phyloP scores from a whole-genome alignment of 23 red algal species.

The Pyropia haitanensis region DNA sequence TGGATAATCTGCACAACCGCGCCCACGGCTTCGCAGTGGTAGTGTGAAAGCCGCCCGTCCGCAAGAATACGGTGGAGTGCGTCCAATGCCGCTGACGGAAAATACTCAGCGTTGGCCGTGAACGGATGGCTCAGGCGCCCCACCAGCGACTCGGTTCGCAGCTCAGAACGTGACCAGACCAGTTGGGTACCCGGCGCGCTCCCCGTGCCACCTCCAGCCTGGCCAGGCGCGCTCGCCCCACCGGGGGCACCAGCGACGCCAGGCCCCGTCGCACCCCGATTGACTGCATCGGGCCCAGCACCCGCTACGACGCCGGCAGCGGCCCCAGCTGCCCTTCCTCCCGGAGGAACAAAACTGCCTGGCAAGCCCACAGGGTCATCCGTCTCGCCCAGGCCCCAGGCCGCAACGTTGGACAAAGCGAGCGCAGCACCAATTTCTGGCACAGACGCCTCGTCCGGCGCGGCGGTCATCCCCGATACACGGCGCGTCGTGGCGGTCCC shows the following conservation, averaged over 20 bases:
- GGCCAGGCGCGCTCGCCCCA: constrained; percentile 20
- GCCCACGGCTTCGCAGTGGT: constrained; percentile 66
- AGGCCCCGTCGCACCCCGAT: background rate
- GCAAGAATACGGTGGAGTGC: constrained; percentile 71
- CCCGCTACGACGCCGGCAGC: background rate
- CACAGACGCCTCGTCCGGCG: constrained; percentile 7
- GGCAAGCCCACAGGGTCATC: background rate
- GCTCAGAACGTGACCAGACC: constrained; percentile 27
- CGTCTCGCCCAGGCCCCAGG: background rate
- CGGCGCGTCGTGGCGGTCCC: constrained; percentile 4
- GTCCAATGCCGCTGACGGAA: constrained; percentile 83
- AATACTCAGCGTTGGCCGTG: constrained; percentile 83
- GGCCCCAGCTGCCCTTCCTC: background rate
- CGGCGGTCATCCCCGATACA: background rate
- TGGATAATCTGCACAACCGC: constrained; percentile 74
- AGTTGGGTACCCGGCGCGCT: constrained; percentile 9
- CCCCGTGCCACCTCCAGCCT: constrained; percentile 3
- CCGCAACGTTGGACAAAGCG: constrained; percentile 9
- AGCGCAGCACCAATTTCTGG: constrained; percentile 15
- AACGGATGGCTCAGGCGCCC: constrained; percentile 82
- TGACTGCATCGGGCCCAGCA: background rate
- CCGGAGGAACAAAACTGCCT: too few species aligned
- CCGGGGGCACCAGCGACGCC: background rate
- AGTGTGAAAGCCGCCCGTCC: constrained; percentile 32
- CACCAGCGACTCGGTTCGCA: constrained; percentile 51